Conservation (phyloP, 805 yeast species). For the Blastobotrys americana region DNA sequence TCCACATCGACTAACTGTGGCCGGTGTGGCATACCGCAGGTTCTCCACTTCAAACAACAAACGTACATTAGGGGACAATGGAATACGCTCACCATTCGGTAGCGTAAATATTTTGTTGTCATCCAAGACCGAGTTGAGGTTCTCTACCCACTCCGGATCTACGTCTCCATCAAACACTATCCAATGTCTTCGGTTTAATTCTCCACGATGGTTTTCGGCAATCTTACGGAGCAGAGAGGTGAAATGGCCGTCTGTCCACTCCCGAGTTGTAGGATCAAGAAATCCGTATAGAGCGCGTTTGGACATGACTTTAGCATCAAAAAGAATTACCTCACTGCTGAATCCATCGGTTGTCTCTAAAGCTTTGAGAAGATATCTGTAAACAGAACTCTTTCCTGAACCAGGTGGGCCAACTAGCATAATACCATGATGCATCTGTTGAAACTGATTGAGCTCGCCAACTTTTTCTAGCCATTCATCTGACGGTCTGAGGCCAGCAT, state of each 20-base stretch:
- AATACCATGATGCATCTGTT: constrained; percentile 61
- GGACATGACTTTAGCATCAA: constrained; percentile 70
- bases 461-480: constrained; percentile 48
- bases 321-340: constrained; percentile 37
- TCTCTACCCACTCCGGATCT: constrained; percentile 92
- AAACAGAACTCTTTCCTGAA: constrained; percentile 58
- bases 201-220: constrained; percentile 51
- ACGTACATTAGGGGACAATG: constrained; percentile 54
- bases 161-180: constrained; percentile 86
- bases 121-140: constrained; percentile 81
- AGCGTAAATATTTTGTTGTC: constrained; percentile 76
- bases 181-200: constrained; percentile 52
- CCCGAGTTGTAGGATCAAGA: constrained; percentile 69
- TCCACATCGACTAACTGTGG: constrained; percentile 90
- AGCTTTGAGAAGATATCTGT: constrained; percentile 44
- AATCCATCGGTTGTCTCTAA: constrained; percentile 31
- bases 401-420: constrained; percentile 77
- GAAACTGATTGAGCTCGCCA: constrained; percentile 55
- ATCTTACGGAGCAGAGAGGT: constrained; percentile 59
- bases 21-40: constrained; percentile 68
- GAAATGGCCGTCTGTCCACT: constrained; percentile 87
- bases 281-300: constrained; percentile 64
- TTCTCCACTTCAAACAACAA: constrained; percentile 71
- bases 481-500: constrained; percentile 31
- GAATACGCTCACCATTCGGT: constrained; percentile 82